Conservation (phyloP, 805 yeast species). For the Grigorovia jiainica region DNA sequence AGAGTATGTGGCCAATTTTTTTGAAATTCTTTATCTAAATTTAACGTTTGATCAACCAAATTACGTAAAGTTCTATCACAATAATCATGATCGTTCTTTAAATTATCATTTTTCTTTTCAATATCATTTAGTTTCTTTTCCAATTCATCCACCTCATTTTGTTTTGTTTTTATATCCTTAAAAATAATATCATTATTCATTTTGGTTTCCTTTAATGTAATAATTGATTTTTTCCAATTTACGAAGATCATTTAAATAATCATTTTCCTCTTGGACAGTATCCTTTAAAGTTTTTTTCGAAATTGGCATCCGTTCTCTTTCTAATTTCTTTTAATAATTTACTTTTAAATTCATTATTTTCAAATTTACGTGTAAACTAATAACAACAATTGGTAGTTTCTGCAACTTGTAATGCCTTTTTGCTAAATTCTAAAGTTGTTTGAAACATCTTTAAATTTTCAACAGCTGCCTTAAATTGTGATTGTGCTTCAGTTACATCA, state of each 20-base stretch:
- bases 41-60: slow-evolving; percentile 19
- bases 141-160: background rate
- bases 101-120: slow-evolving; percentile 20
- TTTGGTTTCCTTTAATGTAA: slow-evolving; percentile 4
- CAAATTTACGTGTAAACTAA: slow-evolving; percentile 63
- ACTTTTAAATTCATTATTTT: slow-evolving; percentile 25
- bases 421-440: slow-evolving; percentile 61
- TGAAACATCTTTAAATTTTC: slow-evolving; percentile 60
- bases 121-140: slow-evolving; percentile 5
- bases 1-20: slow-evolving; percentile 14
- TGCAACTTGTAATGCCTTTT: slow-evolving; percentile 59
- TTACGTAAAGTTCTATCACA: slow-evolving; percentile 21
- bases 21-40: slow-evolving; percentile 20
- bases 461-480: slow-evolving; percentile 48
- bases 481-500: slow-evolving; percentile 47
- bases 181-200: slow-evolving; percentile 6
- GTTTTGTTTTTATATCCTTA: slow-evolving; percentile 10
- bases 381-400: slow-evolving; percentile 49
- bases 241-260: slow-evolving; percentile 19
- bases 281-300: slow-evolving; percentile 28
- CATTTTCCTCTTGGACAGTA: slow-evolving; percentile 28
- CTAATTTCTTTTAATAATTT: slow-evolving; percentile 24
- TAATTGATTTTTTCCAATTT: slow-evolving; percentile 18
- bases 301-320: slow-evolving; percentile 24
- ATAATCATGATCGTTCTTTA: slow-evolving; percentile 12